phyloP scores from a whole-genome alignment of 208 protist species.

The Trypanosoma theileri region DNA sequence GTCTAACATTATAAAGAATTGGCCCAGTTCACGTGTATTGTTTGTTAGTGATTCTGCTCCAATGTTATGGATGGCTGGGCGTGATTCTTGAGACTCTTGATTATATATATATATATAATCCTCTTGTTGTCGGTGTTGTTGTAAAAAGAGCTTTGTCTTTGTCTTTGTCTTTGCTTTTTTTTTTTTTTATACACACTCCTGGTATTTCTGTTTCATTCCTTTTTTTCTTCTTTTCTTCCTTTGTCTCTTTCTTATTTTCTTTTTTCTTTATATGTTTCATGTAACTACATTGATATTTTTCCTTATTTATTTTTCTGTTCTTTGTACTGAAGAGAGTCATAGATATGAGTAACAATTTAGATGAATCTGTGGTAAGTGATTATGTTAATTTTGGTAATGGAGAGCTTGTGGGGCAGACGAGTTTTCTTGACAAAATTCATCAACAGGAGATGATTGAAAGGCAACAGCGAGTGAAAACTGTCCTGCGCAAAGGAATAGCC shows the following conservation, averaged over 20 bases:
- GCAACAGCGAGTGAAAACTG: slow-evolving; percentile 19
- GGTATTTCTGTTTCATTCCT: neutral
- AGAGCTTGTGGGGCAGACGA: neutral
- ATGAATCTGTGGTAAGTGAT: neutral
- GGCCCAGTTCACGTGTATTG: slow-evolving; percentile 3
- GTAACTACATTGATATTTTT: neutral
- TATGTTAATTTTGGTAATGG: neutral
- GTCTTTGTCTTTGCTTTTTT: slow-evolving; percentile 1
- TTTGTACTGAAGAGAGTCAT: neutral
- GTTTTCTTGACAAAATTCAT: slow-evolving; percentile 20
- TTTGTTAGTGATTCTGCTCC: slow-evolving; percentile 1
- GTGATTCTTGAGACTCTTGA: too few relatives aligned
- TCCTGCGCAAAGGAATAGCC: slow-evolving; percentile 19
- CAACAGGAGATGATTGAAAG: slow-evolving; percentile 11
- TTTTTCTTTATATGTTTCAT: neutral
- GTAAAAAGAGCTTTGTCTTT: neutral
- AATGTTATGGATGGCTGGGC: neutral
- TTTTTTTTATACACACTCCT: slow-evolving; percentile 6
- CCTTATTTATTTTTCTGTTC: neutral
- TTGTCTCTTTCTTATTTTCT: neutral
- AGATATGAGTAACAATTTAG: too few relatives aligned
- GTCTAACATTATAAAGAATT: neutral
- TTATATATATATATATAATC: too few relatives aligned
- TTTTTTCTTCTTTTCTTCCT: neutral
- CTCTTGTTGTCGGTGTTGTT: neutral